phyloP scores from a whole-genome alignment of 2,329 filamentous ascomycete genomes.

The Akanthomyces lecanii region DNA sequence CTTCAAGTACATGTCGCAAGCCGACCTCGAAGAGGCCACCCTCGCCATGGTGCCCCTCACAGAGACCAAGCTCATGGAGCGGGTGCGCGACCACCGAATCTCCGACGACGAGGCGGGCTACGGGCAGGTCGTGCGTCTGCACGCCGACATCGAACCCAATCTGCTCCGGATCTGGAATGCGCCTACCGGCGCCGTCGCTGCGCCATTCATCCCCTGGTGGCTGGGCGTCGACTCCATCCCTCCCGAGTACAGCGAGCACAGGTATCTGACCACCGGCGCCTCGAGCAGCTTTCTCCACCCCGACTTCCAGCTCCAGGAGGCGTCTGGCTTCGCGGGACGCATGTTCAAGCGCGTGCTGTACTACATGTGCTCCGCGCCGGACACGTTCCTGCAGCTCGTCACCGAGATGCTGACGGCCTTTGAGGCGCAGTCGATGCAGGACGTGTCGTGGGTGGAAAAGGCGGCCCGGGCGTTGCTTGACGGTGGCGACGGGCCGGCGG shows the following conservation, averaged over 20 bases:
- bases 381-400: slow-evolving; percentile 23
- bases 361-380: slow-evolving; percentile 27
- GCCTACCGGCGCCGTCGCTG: slow-evolving; percentile 25
- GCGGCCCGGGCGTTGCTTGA: slow-evolving; percentile 21
- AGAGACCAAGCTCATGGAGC: slow-evolving; percentile 42
- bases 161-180: slow-evolving; percentile 26
- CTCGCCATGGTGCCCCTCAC: slow-evolving; percentile 44
- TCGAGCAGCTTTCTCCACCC: slow-evolving; percentile 25
- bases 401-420: slow-evolving; percentile 24
- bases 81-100: slow-evolving; percentile 27
- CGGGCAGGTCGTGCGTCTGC: slow-evolving; percentile 26
- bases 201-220: slow-evolving; percentile 28
- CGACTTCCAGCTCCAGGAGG: slow-evolving; percentile 27
- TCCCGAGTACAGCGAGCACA: slow-evolving; percentile 27
- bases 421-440: slow-evolving; percentile 22
- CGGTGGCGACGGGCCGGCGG: slow-evolving; percentile 20
- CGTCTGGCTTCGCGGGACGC: slow-evolving; percentile 25
- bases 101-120: slow-evolving; percentile 28
- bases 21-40: slow-evolving; percentile 24
- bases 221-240: slow-evolving; percentile 24
- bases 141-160: slow-evolving; percentile 18
- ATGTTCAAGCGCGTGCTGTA: slow-evolving; percentile 28
- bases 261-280: slow-evolving; percentile 26
- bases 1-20: slow-evolving; percentile 30
- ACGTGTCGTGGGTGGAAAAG: slow-evolving; percentile 24